phyloP scores from a whole-genome alignment of 2,329 filamentous ascomycete species.

The Diaporthe caulivora region DNA sequence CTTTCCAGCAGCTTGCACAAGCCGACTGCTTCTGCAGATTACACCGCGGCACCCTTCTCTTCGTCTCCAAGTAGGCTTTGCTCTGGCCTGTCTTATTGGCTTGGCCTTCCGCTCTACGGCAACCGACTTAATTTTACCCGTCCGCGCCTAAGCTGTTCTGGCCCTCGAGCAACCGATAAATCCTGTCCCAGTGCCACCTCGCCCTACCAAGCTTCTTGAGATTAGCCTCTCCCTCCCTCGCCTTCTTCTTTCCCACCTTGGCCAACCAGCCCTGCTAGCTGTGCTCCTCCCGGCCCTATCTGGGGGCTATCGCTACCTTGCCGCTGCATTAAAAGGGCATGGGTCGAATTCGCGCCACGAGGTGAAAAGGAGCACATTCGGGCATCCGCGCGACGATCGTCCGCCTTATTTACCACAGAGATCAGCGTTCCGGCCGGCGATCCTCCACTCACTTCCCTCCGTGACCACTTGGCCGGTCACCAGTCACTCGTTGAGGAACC shows the following conservation, averaged over 20 bases:
- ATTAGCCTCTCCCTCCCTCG: conserved; percentile 20
- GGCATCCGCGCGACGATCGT: conserved; percentile 20
- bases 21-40: conserved; percentile 3
- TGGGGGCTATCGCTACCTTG: not conserved
- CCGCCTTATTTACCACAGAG: not conserved
- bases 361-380: conserved; percentile 18
- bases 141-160: conserved; percentile 5
- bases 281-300: conserved; percentile 6
- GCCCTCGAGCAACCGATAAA: conserved; percentile 10
- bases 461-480: conserved; percentile 22
- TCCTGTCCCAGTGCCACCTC: conserved; percentile 27
- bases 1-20: conserved; percentile 9
- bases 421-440: conserved; percentile 18
- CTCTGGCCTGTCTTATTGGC: conserved; percentile 29
- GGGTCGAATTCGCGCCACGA: conserved; percentile 23
- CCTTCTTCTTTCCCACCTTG: conserved; percentile 11
- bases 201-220: conserved; percentile 14
- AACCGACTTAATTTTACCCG: conserved; percentile 20
- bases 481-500: conserved; percentile 33
- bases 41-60: conserved; percentile 1
- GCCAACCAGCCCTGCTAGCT: conserved; percentile 29
- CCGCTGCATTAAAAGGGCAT: conserved; percentile 23
- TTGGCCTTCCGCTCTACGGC: conserved; percentile 18
- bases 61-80: conserved; percentile 2
- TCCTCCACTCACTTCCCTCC: not conserved